Base-by-base conservation (phyloP, 2,329 filamentous ascomycete species). In the Ophiostoma montium region DNA sequence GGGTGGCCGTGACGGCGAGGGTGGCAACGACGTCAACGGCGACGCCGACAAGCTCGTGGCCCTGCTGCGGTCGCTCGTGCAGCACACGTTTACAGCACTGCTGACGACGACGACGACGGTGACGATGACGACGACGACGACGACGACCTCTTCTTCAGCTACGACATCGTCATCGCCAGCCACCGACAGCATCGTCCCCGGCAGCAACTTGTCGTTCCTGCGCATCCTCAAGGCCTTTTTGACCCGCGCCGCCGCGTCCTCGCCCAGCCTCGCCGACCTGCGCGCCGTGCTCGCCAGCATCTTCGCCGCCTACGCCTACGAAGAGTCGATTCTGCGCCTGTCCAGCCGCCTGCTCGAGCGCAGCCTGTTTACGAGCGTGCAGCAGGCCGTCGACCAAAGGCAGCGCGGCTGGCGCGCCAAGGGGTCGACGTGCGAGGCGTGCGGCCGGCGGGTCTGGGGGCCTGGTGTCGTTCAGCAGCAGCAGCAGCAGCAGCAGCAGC, bases 231-330 rank as follows among this genome's bases (percentile, higher is more conserved):
- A 88, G 45, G 84, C 86, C 6, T 98, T 98, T 62, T 77, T 98
- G 30, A 80, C 84, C 1, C 80, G 86, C 42, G 90, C 89, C 0
- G 84, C 87, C 0, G 75, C 78, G 21, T 80, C 82, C 16, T 94
- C 88, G 0, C 89, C 92, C 0, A 94, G 85, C 12, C 71, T 98
- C 2, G 82, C 86, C 1, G 88, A 96, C 61, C 74, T 98, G 3
- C 83, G 92, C 41, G 77, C 78, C 7, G 89, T 96, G 1, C 75
- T 98, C 2, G 72, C 79, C 1, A 92, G 89, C 12, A 90, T 98
- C 49, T 96, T 98, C 66, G 81, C 90, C 0, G 90, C 92, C 0
- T 98, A 98, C 62, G 83, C 88, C 0, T 95, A 96, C 61, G 92
- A 98, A 63, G 86, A 90, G 62, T 89, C 85, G 0, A 85, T 98